Conservation (phyloP, 352 stramenopile genomes). For the Sclerospora graminicola region DNA sequence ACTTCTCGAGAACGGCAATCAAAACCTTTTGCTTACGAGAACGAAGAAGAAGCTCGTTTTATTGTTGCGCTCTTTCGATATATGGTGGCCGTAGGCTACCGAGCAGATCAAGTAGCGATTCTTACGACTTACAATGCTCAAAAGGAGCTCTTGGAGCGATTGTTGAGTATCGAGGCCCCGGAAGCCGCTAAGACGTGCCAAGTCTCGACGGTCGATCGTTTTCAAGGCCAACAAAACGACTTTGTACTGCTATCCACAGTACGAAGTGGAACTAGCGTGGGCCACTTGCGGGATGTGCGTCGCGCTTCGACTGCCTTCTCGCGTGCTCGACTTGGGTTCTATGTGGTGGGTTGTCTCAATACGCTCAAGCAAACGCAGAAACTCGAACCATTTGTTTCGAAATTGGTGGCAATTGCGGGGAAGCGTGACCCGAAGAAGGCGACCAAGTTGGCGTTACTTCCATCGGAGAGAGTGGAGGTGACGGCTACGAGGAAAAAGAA, state of each 20-base stretch:
- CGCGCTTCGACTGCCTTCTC: conserved; percentile 89
- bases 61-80: conserved; percentile 89
- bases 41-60: conserved; percentile 92
- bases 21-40: conserved; percentile 89
- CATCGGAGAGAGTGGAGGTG: conserved; percentile 18
- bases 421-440: conserved; percentile 15
- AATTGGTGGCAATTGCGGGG: conserved; percentile 19
- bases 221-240: conserved; percentile 94
- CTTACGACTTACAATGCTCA: conserved; percentile 95
- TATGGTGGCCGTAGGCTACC: conserved; percentile 90
- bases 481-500: conserved; percentile 1
- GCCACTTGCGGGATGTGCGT: conserved; percentile 88
- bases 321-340: conserved; percentile 88
- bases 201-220: conserved; percentile 92
- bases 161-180: conserved; percentile 39
- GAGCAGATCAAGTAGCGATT: conserved; percentile 86
- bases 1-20: conserved; percentile 47
- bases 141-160: conserved; percentile 85
- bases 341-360: conserved; percentile 80
- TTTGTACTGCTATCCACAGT: conserved; percentile 93
- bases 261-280: conserved; percentile 72
- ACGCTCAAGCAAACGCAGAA: conserved; percentile 71
- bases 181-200: conserved; percentile 13
- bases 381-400: conserved; percentile 42
- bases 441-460: conserved; percentile 26